Base-by-base conservation (phyloP, 2,329 filamentous ascomycete genomes). In the Mycosphaerella arachidis region DNA sequence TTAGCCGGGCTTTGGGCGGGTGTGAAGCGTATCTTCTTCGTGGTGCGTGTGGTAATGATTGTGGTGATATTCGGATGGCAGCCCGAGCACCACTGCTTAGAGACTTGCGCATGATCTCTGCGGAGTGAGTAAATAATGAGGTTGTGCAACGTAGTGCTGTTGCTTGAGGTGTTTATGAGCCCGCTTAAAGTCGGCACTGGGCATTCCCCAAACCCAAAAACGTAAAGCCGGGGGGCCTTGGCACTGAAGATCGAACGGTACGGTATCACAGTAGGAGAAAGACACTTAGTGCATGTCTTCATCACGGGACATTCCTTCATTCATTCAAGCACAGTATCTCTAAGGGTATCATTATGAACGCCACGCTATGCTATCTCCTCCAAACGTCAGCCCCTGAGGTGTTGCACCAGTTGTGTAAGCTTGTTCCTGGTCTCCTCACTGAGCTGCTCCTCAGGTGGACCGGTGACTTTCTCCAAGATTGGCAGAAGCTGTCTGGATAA, bases 371-470 rank as follows among this genome's bases (percentile, higher is more conserved):
- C 50, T 33, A 50, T 7, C 18, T 35, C 30, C 3, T 30, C n/a
- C 30, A 50, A n/a, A 27, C 40, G 27, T 37, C 53, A 60, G 43
- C 64, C 59, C 20, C 72, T 61, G 30, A 72, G 55, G 48, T 70
- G 81, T 67, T 78, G 74, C 54, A 90, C 86, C 56, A 89, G 83
- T 72, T 86, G 82, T 68, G 84, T 79, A 48, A 93, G 80, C 69
- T 88, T 80, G 63, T 80, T 77, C 60, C 89, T 84, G 9, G 87
- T 91, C 76, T 88, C 86, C 8, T 84, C 81, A 69, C 89, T 87
- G 46, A 94, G 81, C 79, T 94, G 90, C 61, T 90, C 88, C 74
- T 89, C 82, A 1, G 89, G 89, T 52, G 85, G 82, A 59, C 82
- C 79, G 58, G 93, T 81, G 18, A 92, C 89, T 70, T 89, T 81